Conservation (phyloP, 1,284 basidiomycete genomes). For the Cryptococcus sp. region DNA sequence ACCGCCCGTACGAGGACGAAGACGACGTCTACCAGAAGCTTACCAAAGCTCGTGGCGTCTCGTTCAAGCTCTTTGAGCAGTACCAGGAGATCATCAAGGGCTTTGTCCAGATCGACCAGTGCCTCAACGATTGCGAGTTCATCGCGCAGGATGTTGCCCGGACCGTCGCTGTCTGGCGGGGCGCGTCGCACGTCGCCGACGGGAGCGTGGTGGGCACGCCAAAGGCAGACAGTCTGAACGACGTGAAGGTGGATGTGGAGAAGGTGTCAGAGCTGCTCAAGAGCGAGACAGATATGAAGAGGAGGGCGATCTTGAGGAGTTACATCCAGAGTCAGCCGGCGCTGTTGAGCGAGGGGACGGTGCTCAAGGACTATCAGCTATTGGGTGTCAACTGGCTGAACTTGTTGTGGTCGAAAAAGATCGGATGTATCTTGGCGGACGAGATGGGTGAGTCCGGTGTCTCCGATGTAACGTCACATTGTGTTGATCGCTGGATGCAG, state of each 20-base stretch:
- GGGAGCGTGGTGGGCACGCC: conserved; percentile 43
- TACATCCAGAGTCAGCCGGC: conserved; percentile 72
- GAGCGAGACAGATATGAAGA: conserved; percentile 37
- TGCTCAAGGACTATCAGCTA: conserved; percentile 93
- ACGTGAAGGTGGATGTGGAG: conserved; percentile 46
- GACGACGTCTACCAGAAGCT: conserved; percentile 76
- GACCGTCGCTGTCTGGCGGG: conserved; percentile 76
- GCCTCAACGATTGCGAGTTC: conserved; percentile 81
- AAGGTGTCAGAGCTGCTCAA: conserved; percentile 44
- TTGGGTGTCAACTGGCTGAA: conserved; percentile 98
- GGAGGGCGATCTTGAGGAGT: conserved; percentile 46
- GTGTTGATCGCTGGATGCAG: conserved; percentile 49
- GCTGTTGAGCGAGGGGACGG: conserved; percentile 64
- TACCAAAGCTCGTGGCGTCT: conserved; percentile 86
- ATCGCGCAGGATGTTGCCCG: conserved; percentile 63
- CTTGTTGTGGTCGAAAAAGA: conserved; percentile 72
- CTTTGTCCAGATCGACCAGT: conserved; percentile 84
- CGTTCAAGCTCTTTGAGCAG: conserved; percentile 84
- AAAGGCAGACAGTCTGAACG: conserved; percentile 43
- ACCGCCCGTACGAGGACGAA: conserved; percentile 77
- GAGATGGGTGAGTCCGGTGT: conserved; percentile 75
- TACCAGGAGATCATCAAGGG: conserved; percentile 84
- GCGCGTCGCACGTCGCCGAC: conserved; percentile 34
- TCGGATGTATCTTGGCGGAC: conserved; percentile 95
- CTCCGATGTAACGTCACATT: neutral